Evolutionary conservation across 805 yeast species (phyloP), one percentile per base, ranked within the genome.

Genomic region (Sugiyamaella chiloensis): DNA sequence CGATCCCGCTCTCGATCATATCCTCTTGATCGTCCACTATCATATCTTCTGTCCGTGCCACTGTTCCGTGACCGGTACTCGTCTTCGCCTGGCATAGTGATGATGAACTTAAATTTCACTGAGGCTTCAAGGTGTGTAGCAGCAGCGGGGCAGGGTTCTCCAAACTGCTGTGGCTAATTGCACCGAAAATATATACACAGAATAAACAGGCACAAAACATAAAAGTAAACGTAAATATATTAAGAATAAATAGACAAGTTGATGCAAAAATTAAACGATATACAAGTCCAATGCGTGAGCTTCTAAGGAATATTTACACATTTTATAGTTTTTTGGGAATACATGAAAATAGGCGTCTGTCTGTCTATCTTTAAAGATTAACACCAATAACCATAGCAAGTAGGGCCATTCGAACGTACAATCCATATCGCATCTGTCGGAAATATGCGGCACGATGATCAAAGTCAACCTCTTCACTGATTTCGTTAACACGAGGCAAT

Each of bases 401-500:
- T 60, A 93, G 75, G 8, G 99, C 99, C 99, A 93, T 93, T 78
- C 99, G 89, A 40, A 95, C 96, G 65, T 84, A 93, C 67, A 93
- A 76, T 53, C 99, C 99, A 66, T 93, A 91, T 70, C 95, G 85
- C 99, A 93, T 93, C 76, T 93, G 98, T 80, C 99, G 86, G 79
- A 93, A 93, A 75, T 93, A 93, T 51, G 99, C 98, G 56, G 99
- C 98, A 70, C 99, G 86, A 70, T 91, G 97, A 71, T 93, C 99
- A 65, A 91, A 93, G 69, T 93, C 99, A 62, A 93, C 98, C 74
- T 93, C 99, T 72, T 90, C 98, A 63, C 86, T 86, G 60, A 93
- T 91, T 73, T 93, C 99, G 62, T 81, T 85, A 56, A 88, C 90
- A 71, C 99, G 86, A 66, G 99, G 99, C 61, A 93, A 80, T 67